These are phyloP conservation scores for Pisolithus tinctorius DNA, from an alignment of 768 basidiomycete genomes.

Conservation along the genomic window DNA sequence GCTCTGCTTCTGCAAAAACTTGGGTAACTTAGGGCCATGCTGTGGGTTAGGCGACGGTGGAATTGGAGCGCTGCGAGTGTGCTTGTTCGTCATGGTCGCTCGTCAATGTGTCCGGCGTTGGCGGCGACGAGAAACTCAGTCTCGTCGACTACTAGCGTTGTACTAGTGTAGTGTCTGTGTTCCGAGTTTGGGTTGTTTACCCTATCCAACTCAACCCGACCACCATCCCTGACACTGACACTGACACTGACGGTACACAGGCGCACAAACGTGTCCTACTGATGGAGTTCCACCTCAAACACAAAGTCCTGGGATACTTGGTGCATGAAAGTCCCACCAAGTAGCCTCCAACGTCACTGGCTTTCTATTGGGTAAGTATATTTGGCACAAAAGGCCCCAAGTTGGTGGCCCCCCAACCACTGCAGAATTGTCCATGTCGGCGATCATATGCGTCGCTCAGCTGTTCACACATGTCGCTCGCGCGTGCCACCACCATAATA, in stretches of 20 bases:
- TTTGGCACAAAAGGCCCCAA: no score
- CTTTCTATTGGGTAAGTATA: no score
- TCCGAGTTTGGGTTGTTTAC: constrained; percentile 23
- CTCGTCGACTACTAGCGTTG: background rate
- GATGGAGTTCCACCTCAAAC: no score
- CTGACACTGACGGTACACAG: background rate
- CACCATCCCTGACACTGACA: background rate
- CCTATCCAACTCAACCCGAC: background rate
- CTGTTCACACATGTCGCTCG: no score
- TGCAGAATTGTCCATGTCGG: no score
- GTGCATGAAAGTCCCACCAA: no score
- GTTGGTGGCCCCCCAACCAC: no score
- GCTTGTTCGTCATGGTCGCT: constrained; percentile 38
- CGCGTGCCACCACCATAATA: no score
- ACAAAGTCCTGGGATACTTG: no score
- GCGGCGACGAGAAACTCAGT: constrained; percentile 13
- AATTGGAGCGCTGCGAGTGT: constrained; percentile 36
- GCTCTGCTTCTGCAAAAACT: constrained; percentile 58
- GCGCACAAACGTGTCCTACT: no score
- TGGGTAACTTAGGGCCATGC: constrained; percentile 52
- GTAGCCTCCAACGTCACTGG: no score
- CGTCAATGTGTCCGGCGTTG: constrained; percentile 6
- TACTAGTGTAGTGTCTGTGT: constrained; percentile 5
- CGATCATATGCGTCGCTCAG: no score
- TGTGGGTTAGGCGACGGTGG: constrained; percentile 36